Evolutionary conservation across 2,329 filamentous ascomycete genomes (phyloP).

Genomic region (Alternaria metachromatica): DNA sequence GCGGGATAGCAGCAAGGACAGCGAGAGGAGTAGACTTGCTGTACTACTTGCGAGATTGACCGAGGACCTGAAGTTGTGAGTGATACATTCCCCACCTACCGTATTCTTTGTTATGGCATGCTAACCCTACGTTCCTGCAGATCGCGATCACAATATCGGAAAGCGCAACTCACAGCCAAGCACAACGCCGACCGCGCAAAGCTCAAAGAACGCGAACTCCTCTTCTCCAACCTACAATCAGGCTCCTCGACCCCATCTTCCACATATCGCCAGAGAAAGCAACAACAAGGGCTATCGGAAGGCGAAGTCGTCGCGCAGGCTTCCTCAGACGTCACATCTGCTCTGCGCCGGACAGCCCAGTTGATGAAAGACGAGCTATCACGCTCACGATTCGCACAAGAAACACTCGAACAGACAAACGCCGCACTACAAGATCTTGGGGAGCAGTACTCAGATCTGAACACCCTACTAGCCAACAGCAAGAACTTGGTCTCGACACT

Average conservation of each 20-base stretch:
- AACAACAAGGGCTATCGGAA: constrained; percentile 64
- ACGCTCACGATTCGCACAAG: constrained; percentile 86
- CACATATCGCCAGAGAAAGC: constrained; percentile 45
- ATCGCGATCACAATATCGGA: constrained; percentile 74
- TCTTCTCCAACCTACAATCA: constrained; percentile 70
- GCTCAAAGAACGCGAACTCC: constrained; percentile 75
- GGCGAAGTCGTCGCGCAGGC: constrained; percentile 77
- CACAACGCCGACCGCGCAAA: constrained; percentile 75
- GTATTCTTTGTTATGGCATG: too few species aligned
- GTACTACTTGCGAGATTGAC: constrained; percentile 71
- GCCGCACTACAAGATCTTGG: constrained; percentile 80
- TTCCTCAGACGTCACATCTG: constrained; percentile 81
- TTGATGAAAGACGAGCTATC: constrained; percentile 85
- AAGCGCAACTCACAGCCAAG: constrained; percentile 81
- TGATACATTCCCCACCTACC: constrained; percentile 10
- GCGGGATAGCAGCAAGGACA: constrained; percentile 62
- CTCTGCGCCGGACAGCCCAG: constrained; percentile 83
- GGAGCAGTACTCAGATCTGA: constrained; percentile 81
- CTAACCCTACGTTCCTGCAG: constrained; percentile 41
- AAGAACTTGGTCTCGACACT: constrained; percentile 78
- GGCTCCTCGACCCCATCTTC: constrained; percentile 44
- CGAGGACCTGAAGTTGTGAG: constrained; percentile 74
- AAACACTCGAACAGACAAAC: constrained; percentile 84
- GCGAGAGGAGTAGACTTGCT: constrained; percentile 69
- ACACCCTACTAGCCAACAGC: constrained; percentile 76